A percentile compares a stretch with the other conserved stretches of the same genome.
Evolutionary conservation across 805 yeast species (phyloP).

Genomic region (Ogataea ganodermae): DNA sequence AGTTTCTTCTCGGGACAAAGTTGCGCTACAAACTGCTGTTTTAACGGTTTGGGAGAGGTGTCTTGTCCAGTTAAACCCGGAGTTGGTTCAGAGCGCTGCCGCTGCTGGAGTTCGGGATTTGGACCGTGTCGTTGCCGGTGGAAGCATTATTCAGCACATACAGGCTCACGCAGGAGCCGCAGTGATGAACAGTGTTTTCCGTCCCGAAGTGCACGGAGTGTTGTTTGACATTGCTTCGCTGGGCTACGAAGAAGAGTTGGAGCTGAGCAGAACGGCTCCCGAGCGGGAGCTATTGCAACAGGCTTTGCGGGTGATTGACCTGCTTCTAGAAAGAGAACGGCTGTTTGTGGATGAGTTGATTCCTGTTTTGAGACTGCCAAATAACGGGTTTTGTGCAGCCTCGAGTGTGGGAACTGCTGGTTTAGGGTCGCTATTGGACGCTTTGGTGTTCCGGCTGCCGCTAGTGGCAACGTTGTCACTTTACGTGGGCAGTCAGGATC

Average conservation of each 20-base stretch:
- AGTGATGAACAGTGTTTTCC: slow-evolving; percentile 61
- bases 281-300: slow-evolving; percentile 40
- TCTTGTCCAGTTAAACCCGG: slow-evolving; percentile 52
- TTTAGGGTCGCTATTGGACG: slow-evolving; percentile 65
- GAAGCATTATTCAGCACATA: slow-evolving; percentile 50
- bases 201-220: slow-evolving; percentile 54
- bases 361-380: slow-evolving; percentile 48
- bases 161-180: slow-evolving; percentile 73
- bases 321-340: slow-evolving; percentile 54
- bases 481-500: slow-evolving; percentile 62
- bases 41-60: slow-evolving; percentile 52
- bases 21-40: slow-evolving; percentile 54
- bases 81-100: slow-evolving; percentile 52
- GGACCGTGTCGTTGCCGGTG: slow-evolving; percentile 47
- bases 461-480: slow-evolving; percentile 73
- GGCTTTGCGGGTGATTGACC: slow-evolving; percentile 47
- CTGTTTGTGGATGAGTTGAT: slow-evolving; percentile 58
- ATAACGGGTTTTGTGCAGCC: slow-evolving; percentile 42
- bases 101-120: slow-evolving; percentile 46
- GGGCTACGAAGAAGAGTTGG: slow-evolving; percentile 55
- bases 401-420: slow-evolving; percentile 58
- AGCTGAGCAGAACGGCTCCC: slow-evolving; percentile 34
- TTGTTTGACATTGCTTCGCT: slow-evolving; percentile 57
- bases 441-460: slow-evolving; percentile 68
- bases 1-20: slow-evolving; percentile 38